Conservation (phyloP, 1,139 yeast species). For the Pichia sp. region DNA sequence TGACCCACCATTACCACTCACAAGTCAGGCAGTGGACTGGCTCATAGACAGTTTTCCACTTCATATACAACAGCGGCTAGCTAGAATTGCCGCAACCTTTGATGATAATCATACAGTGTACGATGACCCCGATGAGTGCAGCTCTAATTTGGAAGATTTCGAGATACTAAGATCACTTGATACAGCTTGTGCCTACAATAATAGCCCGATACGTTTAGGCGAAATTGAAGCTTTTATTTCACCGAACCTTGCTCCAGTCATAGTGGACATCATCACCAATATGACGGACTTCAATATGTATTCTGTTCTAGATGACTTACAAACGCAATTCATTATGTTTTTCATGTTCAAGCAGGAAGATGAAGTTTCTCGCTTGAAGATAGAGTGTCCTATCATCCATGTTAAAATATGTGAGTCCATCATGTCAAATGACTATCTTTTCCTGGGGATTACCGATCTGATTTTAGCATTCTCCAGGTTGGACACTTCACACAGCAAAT, state of each 20-base stretch:
- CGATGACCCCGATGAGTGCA: constrained; percentile 3
- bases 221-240: constrained; percentile 33
- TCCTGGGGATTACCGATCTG: constrained; percentile 7
- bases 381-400: constrained; percentile 44
- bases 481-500: neutral
- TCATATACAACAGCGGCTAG: constrained; percentile 15
- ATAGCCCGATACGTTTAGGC: constrained; percentile 47
- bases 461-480: constrained; percentile 6
- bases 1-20: constrained; percentile 55
- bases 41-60: constrained; percentile 32
- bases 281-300: constrained; percentile 30
- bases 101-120: constrained; percentile 13
- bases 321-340: constrained; percentile 47
- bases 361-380: constrained; percentile 21
- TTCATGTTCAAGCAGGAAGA: constrained; percentile 21
- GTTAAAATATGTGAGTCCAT: constrained; percentile 37
- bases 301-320: constrained; percentile 56
- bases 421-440: constrained; percentile 4
- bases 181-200: constrained; percentile 41
- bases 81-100: constrained; percentile 4
- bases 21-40: constrained; percentile 34
- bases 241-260: constrained; percentile 30
- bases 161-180: constrained; percentile 13
- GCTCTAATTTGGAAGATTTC: constrained; percentile 9
- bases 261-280: constrained; percentile 31